Evolutionary conservation across 1,284 basidiomycete species (phyloP), one percentile per base, ranked within the genome.

Genomic region (Austroboletus rostrupii): DNA sequence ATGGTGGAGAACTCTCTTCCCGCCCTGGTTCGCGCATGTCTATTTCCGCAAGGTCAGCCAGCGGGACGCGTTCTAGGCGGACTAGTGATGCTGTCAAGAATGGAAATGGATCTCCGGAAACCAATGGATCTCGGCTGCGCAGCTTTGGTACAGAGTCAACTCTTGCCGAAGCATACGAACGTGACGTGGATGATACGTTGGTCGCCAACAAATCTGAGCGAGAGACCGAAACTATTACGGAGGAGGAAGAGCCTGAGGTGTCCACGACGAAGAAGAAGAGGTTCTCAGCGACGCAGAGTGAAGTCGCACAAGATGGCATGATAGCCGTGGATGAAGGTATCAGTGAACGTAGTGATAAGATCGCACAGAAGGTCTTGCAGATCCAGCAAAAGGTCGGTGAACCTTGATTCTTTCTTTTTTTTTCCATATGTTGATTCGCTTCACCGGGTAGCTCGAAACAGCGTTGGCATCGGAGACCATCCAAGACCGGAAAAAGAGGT

Each of bases 241-340:
- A 85, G 63, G 72, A 75, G 47, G 81, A 83, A 53, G 78, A 79
- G 53, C 59, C 67, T 26, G 64, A 69, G 1, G 56, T 56, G 13
- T 69, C 73, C 3, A 68, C 73, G 23, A 59, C 68, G 46, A 80
- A 76, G 68, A 84, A 80, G 74, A 88, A 89, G 64, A 76, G 87
- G 16, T 90, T 90, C 69, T 89, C 87, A 4, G 83, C 80, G 8
- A 75, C 78, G 7, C 77, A 79, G 35, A 70, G 72, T 29, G 84
- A 86, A 53, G 55, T 70, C 21, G 75, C 76, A 43, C 83, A 87
- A 57, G 88, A 90, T 61, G 83, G 83, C 21, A 88, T 91, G 85
- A 77, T 72, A 49, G 88, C 87, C 21, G 86, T 91, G 14, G 88
- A 91, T 58, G 85, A 87, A 64, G 85, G 87, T 20, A 92, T 91